Evolutionary conservation across 2,329 filamentous ascomycete genomes (phyloP), one percentile per base, ranked within the genome.

Genomic region (Diaporthe sp.): DNA sequence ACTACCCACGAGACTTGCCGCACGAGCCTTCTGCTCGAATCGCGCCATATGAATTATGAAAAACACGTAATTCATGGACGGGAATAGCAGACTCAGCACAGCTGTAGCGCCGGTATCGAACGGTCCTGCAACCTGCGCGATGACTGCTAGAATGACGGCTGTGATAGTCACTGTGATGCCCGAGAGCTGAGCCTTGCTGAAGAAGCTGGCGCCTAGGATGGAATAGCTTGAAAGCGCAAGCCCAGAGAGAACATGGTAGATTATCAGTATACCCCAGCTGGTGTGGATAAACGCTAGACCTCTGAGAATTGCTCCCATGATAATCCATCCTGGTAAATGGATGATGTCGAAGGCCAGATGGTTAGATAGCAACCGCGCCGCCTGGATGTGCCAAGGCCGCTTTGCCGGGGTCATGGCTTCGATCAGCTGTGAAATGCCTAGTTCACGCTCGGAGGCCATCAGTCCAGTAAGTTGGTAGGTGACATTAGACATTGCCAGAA

Each of bases 361-460:
- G 76, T 95, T 93, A 0, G 95, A 92, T 12, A 96, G 81, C 20
- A 98, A 88, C n/a, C 96, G 90, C 2, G 94, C 93, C 31, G 92
- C 90, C 84, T 96, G 94, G 13, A 94, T 92, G 80, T 95, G 89
- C 94, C 95, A 97, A 58, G 90, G 87, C 67, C 89, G 89, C 73
- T 89, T 88, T 73, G 94, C 94, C 0, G 94, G 93, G 88, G 97
- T 96, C 95, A 98, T 98, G 73, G 95, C 93, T 84, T 98, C 96
- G 58, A 98, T 91, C 39, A 98, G 87, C 77, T 95, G 94, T 6
- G 94, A 94, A 90, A 98, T 97, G 75, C 95, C 96, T 22, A 92
- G 88, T 85, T 98, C 96, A 74, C 96, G 89, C 84, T 98, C 96
- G 2, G 92, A 92, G 10, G 96, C 95, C 82, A 98, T 93, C 80